Percentiles rank a stretch among this genome's conserved stretches.
Evolutionary conservation across 2,329 filamentous ascomycete genomes (phyloP).

Genomic region (Aspergillus ustus): DNA sequence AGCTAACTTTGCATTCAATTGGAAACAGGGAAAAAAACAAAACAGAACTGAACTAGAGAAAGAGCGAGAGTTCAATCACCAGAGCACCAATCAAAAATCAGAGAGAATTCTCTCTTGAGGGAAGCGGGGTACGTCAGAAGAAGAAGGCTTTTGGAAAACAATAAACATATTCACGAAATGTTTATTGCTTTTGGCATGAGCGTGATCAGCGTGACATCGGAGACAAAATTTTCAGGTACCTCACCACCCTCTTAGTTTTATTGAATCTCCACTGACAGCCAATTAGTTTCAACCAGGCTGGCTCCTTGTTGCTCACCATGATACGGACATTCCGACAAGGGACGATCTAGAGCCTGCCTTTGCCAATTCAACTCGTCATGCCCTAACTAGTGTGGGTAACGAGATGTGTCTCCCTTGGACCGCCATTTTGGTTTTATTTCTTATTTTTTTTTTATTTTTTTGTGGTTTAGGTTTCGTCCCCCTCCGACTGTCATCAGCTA

Average conservation of each 20-base stretch:
- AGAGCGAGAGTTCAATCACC: conserved; percentile 21
- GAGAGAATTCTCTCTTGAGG: neutral
- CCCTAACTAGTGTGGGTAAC: conserved; percentile 24
- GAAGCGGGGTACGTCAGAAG: conserved; percentile 4
- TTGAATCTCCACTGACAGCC: conserved; percentile 24
- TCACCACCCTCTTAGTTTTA: conserved; percentile 17
- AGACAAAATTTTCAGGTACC: conserved; percentile 24
- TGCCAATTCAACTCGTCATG: conserved; percentile 7
- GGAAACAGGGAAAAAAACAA: conserved; percentile 13
- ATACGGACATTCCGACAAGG: conserved; percentile 22
- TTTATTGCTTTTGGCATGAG: conserved; percentile 14
- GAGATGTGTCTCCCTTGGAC: conserved; percentile 26
- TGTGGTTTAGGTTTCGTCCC: conserved; percentile 7
- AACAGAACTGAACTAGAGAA: conserved; percentile 14
- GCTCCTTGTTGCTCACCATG: conserved; percentile 23
- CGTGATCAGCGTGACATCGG: conserved; percentile 17
- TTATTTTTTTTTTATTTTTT: conserved; percentile 15
- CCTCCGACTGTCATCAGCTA: conserved; percentile 17
- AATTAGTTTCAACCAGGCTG: conserved; percentile 24
- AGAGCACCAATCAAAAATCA: conserved; percentile 5
- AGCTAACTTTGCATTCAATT: conserved; percentile 31
- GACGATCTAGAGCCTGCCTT: conserved; percentile 10
- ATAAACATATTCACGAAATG: conserved; percentile 11
- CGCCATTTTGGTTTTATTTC: conserved; percentile 15
- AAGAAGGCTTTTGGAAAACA: conserved; percentile 8